Evolutionary conservation across 192 early-diverging fungal genomes (phyloP).

Genomic region (Coemansia sp.): DNA sequence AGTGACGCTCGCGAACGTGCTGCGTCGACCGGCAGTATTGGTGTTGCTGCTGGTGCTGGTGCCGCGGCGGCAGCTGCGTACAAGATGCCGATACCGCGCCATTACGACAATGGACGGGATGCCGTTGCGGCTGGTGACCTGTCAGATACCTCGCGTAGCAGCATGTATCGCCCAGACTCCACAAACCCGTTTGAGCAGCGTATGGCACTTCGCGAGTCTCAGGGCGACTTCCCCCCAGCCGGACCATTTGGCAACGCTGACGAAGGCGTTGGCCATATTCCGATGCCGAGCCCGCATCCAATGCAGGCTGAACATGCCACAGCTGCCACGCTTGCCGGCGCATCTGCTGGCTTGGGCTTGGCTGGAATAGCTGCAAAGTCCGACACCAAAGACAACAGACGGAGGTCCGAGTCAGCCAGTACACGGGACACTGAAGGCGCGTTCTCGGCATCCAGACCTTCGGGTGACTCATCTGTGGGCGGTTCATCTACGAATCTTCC

Average conservation of each 20-base stretch:
- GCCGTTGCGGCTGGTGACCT: conserved; percentile 1
- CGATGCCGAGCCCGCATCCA: conserved; percentile 37
- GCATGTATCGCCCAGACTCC: conserved; percentile 44
- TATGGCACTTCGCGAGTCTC: conserved; percentile 48
- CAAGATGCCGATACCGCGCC: conserved; percentile 24
- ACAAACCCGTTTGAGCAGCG: conserved; percentile 55
- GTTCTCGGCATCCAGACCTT: conserved; percentile 37
- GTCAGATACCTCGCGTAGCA: conserved; percentile 26
- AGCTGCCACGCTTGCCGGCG: conserved; percentile 39
- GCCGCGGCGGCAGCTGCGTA: conserved; percentile 11
- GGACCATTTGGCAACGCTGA: conserved; percentile 42
- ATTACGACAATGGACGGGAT: conserved; percentile 27
- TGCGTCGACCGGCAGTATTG: conserved; percentile 25
- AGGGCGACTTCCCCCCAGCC: conserved; percentile 51
- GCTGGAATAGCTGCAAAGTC: conserved; percentile 1
- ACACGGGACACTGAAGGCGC: conserved; percentile 34
- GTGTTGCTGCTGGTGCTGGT: conserved; percentile 9
- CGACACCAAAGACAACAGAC: conserved; percentile 22
- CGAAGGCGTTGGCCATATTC: conserved; percentile 34
- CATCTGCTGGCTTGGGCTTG: neutral
- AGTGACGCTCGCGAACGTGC: conserved; percentile 41
- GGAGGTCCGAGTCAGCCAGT: conserved; percentile 44
- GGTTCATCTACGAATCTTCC: conserved; percentile 34
- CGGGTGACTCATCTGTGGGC: conserved; percentile 39
- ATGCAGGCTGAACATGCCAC: conserved; percentile 37